Evolutionary conservation across 768 basidiomycete species (phyloP).

Genomic region (Leccinum disarticulatum): DNA sequence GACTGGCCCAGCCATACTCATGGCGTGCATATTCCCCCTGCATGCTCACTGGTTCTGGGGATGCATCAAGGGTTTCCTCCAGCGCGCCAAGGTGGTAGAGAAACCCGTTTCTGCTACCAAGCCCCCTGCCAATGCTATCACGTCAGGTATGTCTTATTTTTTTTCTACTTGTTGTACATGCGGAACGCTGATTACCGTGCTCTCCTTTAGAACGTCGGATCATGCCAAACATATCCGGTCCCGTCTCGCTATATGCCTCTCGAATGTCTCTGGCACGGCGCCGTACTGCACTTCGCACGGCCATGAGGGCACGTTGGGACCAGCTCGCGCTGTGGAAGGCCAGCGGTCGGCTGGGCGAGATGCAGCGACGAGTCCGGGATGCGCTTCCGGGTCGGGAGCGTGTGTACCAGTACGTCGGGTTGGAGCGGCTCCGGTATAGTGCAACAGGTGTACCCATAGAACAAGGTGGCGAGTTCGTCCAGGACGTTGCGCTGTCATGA

Average conservation of each 20-base stretch:
- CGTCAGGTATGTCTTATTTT: conserved; percentile 11
- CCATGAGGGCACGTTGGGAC: conserved; percentile 30
- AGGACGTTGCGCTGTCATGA: conserved; percentile 11
- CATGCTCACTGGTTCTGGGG: conserved; percentile 56
- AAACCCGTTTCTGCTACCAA: conserved; percentile 4
- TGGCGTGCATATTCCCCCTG: conserved; percentile 44
- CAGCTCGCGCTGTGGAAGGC: conserved; percentile 28
- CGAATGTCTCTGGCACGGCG: conserved; percentile 29
- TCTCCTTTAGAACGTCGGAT: conserved; percentile 18
- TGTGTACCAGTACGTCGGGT: conserved; percentile 34
- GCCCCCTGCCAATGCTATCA: conserved; percentile 1
- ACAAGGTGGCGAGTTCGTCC: background rate
- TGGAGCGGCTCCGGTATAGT: conserved; percentile 4
- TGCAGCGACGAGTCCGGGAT: conserved; percentile 31
- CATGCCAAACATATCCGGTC: conserved; percentile 7
- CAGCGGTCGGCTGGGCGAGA: conserved; percentile 26
- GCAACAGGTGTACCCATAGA: background rate
- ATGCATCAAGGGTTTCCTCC: conserved; percentile 48
- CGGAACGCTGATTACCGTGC: background rate
- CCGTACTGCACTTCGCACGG: conserved; percentile 28
- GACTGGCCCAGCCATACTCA: conserved; percentile 39
- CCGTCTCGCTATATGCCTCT: conserved; percentile 8
- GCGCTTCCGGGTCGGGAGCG: conserved; percentile 27
- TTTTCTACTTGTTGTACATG: background rate
- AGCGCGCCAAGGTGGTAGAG: conserved; percentile 22